Base-by-base conservation (phyloP, 2,329 filamentous ascomycete genomes). In the Monosporascus sp. region DNA sequence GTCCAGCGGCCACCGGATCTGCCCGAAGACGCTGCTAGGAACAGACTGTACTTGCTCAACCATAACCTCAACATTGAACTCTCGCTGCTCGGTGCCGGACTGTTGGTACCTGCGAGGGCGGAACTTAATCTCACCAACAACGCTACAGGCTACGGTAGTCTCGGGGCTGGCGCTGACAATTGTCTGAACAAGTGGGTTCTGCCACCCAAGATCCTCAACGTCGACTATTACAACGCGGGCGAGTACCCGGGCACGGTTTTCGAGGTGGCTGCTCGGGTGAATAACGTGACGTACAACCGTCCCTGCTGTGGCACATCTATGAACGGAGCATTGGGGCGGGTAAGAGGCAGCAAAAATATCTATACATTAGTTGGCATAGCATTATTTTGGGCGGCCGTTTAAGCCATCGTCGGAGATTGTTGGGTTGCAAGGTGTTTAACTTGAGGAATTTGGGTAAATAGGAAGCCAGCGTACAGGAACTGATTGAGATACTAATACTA, bases 11-110 rank as follows among this genome's bases (percentile, higher is more conserved):
- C 92, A 0, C 90, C 90, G 0, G 74, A 81, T 44, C 73, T 95
- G 53, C 64, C 73, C 2, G 64, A 68, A 0, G 71, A 78, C 2
- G 76, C 82, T 7, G 79, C 82, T 0, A 74, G 76, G 54, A 76
- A 85, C 31, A 80, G 85, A 44, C 78, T 96, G 71, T 95, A 92
- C 68, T 79, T 96, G 65, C 82, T 88, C 64, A 97, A 97, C 71
- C 92, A 97, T 75, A 97, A 97, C 67, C 79, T 96, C 54, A 96
- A 96, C 69, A 80, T 87, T 55, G 80, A 91, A 60, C 81, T 96
- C 57, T 80, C 81, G 51, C 71, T 95, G 37, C 82, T 85, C 2
- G 83, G 83, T 31, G 67, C 80, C 17, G 74, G 78, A 20, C 67
- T 94, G 46, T 74, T 91, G 7, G 85, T 94, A 14, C 90, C 90